Evolutionary conservation across 257 asterid species (phyloP).

Genomic region (Schizonepeta tenuifolia): DNA sequence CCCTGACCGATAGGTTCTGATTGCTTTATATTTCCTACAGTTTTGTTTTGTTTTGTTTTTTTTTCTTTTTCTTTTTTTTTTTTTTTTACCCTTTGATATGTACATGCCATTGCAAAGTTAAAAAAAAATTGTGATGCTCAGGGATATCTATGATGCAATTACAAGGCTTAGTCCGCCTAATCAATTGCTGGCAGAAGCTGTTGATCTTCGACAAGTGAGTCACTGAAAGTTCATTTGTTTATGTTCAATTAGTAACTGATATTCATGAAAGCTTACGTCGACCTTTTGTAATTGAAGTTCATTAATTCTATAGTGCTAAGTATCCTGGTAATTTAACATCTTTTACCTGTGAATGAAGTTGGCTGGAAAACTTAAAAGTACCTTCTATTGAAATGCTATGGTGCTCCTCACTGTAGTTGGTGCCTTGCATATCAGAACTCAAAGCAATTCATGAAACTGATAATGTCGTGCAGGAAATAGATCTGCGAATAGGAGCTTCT

Average conservation of each 20-base stretch:
- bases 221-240: slow-evolving; percentile 1
- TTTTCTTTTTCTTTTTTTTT: slow-evolving; percentile 25
- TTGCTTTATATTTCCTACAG: slow-evolving; percentile 34
- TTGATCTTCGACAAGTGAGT: slow-evolving; percentile 96
- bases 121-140: slow-evolving; percentile 43
- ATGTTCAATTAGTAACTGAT: slow-evolving; percentile 13
- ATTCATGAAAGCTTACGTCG: slow-evolving; percentile 16
- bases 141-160: slow-evolving; percentile 73
- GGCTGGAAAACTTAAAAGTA: slow-evolving; percentile 25
- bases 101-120: slow-evolving; percentile 29
- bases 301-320: slow-evolving; percentile 6
- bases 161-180: slow-evolving; percentile 75
- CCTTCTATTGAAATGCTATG: slow-evolving; percentile 13
- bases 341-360: slow-evolving; percentile 18
- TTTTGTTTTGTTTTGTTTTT: slow-evolving; percentile 27
- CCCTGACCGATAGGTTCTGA: slow-evolving; percentile 78
- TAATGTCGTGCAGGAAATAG: slow-evolving; percentile 78
- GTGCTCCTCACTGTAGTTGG: slow-evolving; percentile 22
- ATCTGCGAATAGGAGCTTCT: slow-evolving; percentile 97
- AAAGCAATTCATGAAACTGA: slow-evolving; percentile 24
- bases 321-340: slow-evolving; percentile 17
- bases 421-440: slow-evolving; percentile 25
- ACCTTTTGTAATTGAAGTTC: slow-evolving; percentile 23
- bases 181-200: slow-evolving; percentile 85
- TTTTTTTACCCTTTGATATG: slow-evolving; percentile 1